Conservation (phyloP, 2,329 filamentous ascomycete species). For the Leptographium lundbergii region DNA sequence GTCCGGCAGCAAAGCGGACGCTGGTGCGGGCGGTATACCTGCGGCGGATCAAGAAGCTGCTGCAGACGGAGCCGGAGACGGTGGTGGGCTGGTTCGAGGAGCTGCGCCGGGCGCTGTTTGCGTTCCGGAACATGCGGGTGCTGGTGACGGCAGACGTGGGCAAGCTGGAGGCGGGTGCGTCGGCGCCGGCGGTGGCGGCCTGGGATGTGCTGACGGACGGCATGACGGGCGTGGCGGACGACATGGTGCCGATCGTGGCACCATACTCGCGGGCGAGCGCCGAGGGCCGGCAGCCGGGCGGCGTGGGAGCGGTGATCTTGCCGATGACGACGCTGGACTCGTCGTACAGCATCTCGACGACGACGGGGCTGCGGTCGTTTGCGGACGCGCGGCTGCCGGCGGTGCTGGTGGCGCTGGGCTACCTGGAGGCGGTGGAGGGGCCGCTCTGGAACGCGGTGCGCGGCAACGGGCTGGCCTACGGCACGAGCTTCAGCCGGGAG, state of each 20-base stretch:
- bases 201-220: slow-evolving; percentile 53
- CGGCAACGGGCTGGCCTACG: slow-evolving; percentile 87
- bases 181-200: slow-evolving; percentile 39
- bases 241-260: slow-evolving; percentile 58
- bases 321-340: slow-evolving; percentile 90
- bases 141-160: slow-evolving; percentile 71
- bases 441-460: slow-evolving; percentile 90
- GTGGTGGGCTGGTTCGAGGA: slow-evolving; percentile 69
- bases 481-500: slow-evolving; percentile 65
- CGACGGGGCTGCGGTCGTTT: slow-evolving; percentile 62
- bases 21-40: slow-evolving; percentile 82
- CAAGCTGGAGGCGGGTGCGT: slow-evolving; percentile 52
- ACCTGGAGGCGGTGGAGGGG: slow-evolving; percentile 86
- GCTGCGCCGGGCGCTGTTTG: slow-evolving; percentile 64
- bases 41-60: slow-evolving; percentile 68
- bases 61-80: slow-evolving; percentile 61
- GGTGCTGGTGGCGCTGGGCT: slow-evolving; percentile 76
- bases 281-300: slow-evolving; percentile 63
- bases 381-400: slow-evolving; percentile 68
- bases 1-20: slow-evolving; percentile 64
- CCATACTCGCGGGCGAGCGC: slow-evolving; percentile 59
- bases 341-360: slow-evolving; percentile 70
- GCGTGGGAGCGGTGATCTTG: slow-evolving; percentile 61
- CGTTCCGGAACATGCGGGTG: slow-evolving; percentile 72
- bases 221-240: slow-evolving; percentile 13